Base-by-base conservation (phyloP, 495 filamentous ascomycete genomes). In the Neurospora tetraspora region DNA sequence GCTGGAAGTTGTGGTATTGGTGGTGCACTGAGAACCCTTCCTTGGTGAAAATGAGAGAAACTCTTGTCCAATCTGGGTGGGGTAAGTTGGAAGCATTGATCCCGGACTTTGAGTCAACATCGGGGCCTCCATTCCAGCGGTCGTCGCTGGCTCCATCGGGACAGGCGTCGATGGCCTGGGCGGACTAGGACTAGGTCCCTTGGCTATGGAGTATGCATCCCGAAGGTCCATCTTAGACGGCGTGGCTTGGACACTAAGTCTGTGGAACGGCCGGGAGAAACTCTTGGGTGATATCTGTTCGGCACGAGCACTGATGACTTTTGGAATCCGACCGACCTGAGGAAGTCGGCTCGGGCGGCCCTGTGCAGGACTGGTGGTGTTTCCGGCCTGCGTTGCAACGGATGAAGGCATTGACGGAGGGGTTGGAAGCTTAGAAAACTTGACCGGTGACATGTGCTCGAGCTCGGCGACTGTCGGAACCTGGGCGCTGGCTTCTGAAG, bases 311-410 rank as follows among this genome's bases (percentile, higher is more conserved):
- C 91, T 94, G 42, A 95, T 88, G 12, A 98, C 93, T 75, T 90
- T 90, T 27, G 95, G 95, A 73, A 98, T 98, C 11, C 95, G 91
- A 14, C 94, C 95, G 71, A 98, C 90, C 76, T 94, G 94, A 43
- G 90, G 88, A 37, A 97, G 83, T 72, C 86, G 81, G 73, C 82
- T 85, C 9, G 82, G 83, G 11, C 83, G 82, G 16, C 71, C 75
- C 37, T 73, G 69, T 75, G 73, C 1, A 47, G 69, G 10, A 71
- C 43, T 40, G 77, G 31, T 69, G 69, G 42, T 42, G 65, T 9
- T 40, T 39, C 70, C 38, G 11, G 39, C n/a, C 2, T 71, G 45
- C 34, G 42, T 20, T 45, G 68, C 3, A 9, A 71, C 59, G 18
- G 69, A 37, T 20, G 39, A 42, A 16, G 70, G 12, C 23, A 23